Conservation (phyloP, 1,284 basidiomycete species). For the Neolentinus lepideus region DNA sequence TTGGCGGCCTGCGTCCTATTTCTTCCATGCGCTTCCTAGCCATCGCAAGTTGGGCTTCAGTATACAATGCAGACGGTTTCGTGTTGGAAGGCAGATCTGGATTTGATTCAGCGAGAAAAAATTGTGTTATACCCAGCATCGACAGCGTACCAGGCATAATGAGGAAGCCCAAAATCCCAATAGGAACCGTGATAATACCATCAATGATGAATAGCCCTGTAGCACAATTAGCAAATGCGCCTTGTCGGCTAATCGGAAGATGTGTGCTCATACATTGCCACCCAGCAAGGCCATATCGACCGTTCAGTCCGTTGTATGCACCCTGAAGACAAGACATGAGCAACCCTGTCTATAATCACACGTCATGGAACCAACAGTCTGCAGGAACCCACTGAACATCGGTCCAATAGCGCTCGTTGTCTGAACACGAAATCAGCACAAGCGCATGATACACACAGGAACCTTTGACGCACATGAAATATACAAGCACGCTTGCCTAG, state of each 20-base stretch:
- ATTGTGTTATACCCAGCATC: slow-evolving; percentile 7
- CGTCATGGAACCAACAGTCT: slow-evolving; percentile 20
- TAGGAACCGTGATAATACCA: slow-evolving; percentile 36
- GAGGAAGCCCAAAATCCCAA: slow-evolving; percentile 29
- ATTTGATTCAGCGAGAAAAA: neutral
- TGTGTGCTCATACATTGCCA: slow-evolving; percentile 31
- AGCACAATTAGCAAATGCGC: neutral
- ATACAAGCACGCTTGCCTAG: slow-evolving; percentile 33
- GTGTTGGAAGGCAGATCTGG: slow-evolving; percentile 29
- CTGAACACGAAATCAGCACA: slow-evolving; percentile 9
- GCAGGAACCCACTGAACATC: slow-evolving; percentile 33
- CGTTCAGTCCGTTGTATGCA: slow-evolving; percentile 35
- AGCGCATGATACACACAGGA: neutral
- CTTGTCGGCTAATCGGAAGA: neutral
- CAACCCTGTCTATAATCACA: neutral
- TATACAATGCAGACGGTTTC: slow-evolving; percentile 25
- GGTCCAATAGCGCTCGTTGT: slow-evolving; percentile 31
- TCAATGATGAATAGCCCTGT: slow-evolving; percentile 37
- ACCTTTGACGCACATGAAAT: slow-evolving; percentile 24
- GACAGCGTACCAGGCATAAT: slow-evolving; percentile 34
- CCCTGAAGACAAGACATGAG: slow-evolving; percentile 5
- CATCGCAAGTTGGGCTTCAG: slow-evolving; percentile 29
- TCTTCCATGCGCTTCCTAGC: slow-evolving; percentile 29
- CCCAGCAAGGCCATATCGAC: slow-evolving; percentile 31
- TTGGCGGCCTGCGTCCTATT: slow-evolving; percentile 30